Conservation (phyloP, 768 basidiomycete genomes). For the Pisolithus marmoratus region DNA sequence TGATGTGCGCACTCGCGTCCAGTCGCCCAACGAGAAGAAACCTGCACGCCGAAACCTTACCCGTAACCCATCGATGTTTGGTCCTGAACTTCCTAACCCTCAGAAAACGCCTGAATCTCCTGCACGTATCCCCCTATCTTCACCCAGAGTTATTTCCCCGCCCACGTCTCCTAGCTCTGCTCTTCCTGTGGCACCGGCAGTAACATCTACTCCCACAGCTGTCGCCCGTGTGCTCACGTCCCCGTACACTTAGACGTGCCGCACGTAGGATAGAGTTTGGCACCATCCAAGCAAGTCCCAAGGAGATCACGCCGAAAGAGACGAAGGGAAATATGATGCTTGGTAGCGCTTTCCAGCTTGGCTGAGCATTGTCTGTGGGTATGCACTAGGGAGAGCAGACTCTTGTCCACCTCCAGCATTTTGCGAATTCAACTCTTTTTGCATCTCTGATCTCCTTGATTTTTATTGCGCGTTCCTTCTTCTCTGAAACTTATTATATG, state of each 20-base stretch:
- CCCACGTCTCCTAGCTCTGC: constrained; percentile 11
- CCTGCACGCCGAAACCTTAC: constrained; percentile 37
- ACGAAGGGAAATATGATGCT: constrained; percentile 37
- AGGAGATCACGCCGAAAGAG: constrained; percentile 19
- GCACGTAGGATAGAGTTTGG: constrained; percentile 66
- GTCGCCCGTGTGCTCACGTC: constrained; percentile 17
- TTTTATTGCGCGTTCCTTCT: neutral
- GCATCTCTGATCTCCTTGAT: neutral
- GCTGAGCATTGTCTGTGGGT: constrained; percentile 24
- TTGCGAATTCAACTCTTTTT: no score
- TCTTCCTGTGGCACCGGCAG: constrained; percentile 5
- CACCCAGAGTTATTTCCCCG: constrained; percentile 9
- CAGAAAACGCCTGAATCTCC: constrained; percentile 29
- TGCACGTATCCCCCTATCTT: constrained; percentile 26
- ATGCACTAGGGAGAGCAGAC: neutral
- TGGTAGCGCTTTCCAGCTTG: constrained; percentile 71
- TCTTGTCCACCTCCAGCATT: neutral
- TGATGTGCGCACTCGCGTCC: constrained; percentile 15
- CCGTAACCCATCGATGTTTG: constrained; percentile 63
- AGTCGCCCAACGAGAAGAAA: constrained; percentile 21
- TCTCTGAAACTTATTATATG: no score
- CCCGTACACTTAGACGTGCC: constrained; percentile 27
- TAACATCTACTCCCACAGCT: constrained; percentile 9
- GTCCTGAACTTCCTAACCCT: constrained; percentile 53
- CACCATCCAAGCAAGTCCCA: constrained; percentile 35